These are phyloP conservation scores for Boletus reticulatus DNA, from an alignment of 768 basidiomycete species.

Conservation along the genomic window DNA sequence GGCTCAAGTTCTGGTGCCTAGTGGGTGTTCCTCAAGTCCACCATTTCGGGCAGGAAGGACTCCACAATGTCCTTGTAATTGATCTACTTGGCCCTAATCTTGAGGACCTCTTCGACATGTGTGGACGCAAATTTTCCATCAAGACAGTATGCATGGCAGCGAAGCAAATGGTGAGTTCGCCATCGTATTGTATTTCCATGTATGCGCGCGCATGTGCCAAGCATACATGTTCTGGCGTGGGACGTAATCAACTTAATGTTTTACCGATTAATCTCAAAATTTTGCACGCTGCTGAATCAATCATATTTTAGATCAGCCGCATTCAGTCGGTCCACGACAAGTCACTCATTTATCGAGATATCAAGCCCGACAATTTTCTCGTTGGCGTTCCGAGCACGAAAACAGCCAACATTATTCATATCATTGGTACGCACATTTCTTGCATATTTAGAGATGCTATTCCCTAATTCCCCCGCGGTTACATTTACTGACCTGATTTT, in stretches of 20 bases:
- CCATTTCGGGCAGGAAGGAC: constrained; percentile 97
- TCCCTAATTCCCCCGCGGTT: constrained; percentile 2
- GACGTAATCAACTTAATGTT: neutral
- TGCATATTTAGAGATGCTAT: constrained; percentile 7
- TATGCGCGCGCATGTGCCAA: neutral
- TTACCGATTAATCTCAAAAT: constrained; percentile 6
- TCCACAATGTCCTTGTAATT: constrained; percentile 94
- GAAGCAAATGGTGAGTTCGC: constrained; percentile 86
- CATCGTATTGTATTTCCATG: neutral
- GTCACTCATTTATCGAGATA: constrained; percentile 97
- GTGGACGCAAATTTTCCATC: constrained; percentile 93
- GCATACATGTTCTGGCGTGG: neutral
- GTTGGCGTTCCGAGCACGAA: constrained; percentile 93
- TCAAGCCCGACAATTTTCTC: constrained; percentile 99
- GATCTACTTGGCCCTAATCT: constrained; percentile 97
- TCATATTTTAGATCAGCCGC: constrained; percentile 73
- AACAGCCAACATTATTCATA: constrained; percentile 82
- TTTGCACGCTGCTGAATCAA: constrained; percentile 4
- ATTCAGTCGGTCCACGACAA: constrained; percentile 98
- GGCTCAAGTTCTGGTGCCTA: constrained; percentile 33
- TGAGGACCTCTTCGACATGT: constrained; percentile 99
- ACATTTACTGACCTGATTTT: constrained; percentile 9
- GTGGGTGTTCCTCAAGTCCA: constrained; percentile 98
- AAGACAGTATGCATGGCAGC: constrained; percentile 99
- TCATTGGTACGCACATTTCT: constrained; percentile 63